Evolutionary conservation across 495 filamentous ascomycete species (phyloP).

Genomic region (Cercophora sp.): DNA sequence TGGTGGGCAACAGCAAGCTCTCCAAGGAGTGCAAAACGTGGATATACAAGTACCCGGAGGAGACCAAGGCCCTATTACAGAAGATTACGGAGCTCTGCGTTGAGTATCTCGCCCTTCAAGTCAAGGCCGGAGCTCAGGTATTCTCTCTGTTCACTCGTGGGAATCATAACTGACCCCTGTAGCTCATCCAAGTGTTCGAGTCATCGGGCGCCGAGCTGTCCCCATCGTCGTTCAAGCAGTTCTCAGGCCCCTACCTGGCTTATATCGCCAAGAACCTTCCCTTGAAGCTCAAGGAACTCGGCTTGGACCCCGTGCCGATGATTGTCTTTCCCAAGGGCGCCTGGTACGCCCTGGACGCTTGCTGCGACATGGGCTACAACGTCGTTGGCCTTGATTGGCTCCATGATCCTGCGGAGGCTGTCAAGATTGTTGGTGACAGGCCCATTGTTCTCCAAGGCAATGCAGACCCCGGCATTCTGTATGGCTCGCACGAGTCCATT

Average conservation of each 20-base stretch:
- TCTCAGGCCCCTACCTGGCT: conserved; percentile 79
- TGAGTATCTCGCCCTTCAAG: conserved; percentile 88
- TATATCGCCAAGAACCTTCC: conserved; percentile 80
- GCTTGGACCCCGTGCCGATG: conserved; percentile 82
- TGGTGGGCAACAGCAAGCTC: conserved; percentile 93
- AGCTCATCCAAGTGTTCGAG: conserved; percentile 97
- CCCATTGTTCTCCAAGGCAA: conserved; percentile 83
- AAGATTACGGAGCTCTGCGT: conserved; percentile 92
- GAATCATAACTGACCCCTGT: conserved; percentile 2
- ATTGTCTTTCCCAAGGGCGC: conserved; percentile 99
- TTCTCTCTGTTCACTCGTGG: not conserved
- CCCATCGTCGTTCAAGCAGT: conserved; percentile 72
- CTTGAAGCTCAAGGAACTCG: conserved; percentile 62
- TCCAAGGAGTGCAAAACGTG: conserved; percentile 90
- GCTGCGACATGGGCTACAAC: conserved; percentile 85
- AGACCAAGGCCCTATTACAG: conserved; percentile 72
- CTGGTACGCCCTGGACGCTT: conserved; percentile 89
- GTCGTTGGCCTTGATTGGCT: conserved; percentile 94
- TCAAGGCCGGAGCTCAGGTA: conserved; percentile 82
- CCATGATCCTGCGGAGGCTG: conserved; percentile 81
- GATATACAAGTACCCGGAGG: conserved; percentile 85
- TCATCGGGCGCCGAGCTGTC: conserved; percentile 96
- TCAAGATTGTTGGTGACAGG: conserved; percentile 67
- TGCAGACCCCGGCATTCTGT: conserved; percentile 88
- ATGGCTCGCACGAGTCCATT: conserved; percentile 76